These are phyloP conservation scores for Closterium sp. DNA, from an alignment of 139 green algal genomes.

Conservation along the genomic window DNA sequence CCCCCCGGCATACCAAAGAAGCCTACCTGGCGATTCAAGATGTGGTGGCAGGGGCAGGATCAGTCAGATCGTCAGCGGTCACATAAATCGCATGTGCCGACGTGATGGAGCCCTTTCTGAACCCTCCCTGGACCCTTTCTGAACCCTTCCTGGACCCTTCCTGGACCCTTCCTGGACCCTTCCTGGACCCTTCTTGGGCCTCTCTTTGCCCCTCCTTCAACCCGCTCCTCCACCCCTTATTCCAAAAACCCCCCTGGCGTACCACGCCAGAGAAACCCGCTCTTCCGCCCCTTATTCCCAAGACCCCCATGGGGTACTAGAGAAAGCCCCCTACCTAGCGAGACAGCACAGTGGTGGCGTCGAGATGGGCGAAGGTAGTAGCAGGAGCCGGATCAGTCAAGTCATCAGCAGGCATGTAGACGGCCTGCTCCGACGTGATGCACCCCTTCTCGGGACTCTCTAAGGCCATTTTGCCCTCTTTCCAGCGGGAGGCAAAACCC, in stretches of 20 bases:
- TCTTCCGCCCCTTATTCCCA: no score
- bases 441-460: constrained; percentile 88
- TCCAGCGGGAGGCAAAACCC: not conserved
- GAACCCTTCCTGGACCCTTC: no score
- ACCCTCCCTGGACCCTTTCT: no score
- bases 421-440: constrained; percentile 95
- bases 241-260: no score
- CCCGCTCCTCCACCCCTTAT: no score
- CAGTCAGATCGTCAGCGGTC: constrained; percentile 54
- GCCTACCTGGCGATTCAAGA: constrained; percentile 73
- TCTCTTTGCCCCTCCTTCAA: no score
- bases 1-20: no score
- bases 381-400: constrained; percentile 55
- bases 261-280: no score
- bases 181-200: no score
- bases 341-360: constrained; percentile 74
- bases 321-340: constrained; percentile 50
- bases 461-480: no score
- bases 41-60: constrained; percentile 53
- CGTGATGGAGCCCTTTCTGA: constrained; percentile 97
- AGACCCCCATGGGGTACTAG: not conserved
- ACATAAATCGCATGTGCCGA: constrained; percentile 78
- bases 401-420: constrained; percentile 55
- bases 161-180: no score
- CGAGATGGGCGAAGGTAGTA: constrained; percentile 56